Conservation (phyloP, 495 filamentous ascomycete genomes). For the Polyplosphaeria fusca region DNA sequence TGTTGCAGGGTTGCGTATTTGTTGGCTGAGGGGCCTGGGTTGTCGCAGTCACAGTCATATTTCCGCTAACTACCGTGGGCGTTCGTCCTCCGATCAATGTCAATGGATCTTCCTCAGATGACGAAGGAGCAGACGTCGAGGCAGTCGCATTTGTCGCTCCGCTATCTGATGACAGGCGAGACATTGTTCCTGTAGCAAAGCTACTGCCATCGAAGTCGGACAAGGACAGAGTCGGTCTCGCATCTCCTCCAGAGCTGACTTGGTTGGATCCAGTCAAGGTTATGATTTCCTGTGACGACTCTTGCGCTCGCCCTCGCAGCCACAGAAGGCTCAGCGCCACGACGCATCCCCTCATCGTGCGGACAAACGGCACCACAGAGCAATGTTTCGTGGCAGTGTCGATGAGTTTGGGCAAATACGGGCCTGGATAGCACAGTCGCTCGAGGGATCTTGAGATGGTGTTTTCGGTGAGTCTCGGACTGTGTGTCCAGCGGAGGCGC, state of each 20-base stretch:
- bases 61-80: constrained; percentile 12
- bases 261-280: constrained; percentile 11
- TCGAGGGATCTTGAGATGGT: no score
- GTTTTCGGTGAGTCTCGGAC: no score
- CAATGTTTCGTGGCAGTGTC: no score
- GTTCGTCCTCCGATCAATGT: constrained; percentile 15
- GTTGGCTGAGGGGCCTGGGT: constrained; percentile 31
- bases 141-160: constrained; percentile 15
- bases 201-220: constrained; percentile 22
- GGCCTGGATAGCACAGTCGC: no score
- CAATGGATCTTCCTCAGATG: constrained; percentile 1
- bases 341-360: background rate
- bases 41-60: constrained; percentile 12
- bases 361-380: no score
- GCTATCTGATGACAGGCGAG: constrained; percentile 1
- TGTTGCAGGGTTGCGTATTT: constrained; percentile 68
- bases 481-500: no score
- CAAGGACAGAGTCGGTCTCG: constrained; percentile 19
- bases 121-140: constrained; percentile 3
- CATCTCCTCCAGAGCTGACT: constrained; percentile 17
- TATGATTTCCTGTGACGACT: constrained; percentile 6
- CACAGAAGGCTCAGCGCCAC: background rate
- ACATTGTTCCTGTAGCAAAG: constrained; percentile 12
- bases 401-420: no score
- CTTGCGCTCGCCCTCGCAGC: constrained; percentile 11